phyloP scores from a whole-genome alignment of 371 early-diverging fungal genomes.

The Lichtheimia ornata region DNA sequence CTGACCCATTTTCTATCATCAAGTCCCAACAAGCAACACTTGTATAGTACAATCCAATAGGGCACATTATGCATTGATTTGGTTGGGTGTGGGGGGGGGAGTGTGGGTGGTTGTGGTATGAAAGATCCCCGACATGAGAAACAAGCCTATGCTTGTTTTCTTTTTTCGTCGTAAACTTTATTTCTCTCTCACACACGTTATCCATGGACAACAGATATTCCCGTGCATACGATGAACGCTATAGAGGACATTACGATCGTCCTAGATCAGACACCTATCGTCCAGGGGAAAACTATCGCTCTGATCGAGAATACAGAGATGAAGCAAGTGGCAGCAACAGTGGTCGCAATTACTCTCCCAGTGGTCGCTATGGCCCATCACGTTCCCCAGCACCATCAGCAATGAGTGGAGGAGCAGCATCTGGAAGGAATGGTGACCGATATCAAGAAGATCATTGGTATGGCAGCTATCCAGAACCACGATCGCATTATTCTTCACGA shows the following conservation, averaged over 20 bases:
- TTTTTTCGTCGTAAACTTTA: no score
- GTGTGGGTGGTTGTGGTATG: no score
- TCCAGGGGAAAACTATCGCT: slow-evolving; percentile 46
- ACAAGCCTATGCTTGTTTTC: no score
- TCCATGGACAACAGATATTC: slow-evolving; percentile 30
- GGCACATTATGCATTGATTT: no score
- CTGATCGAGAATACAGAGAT: slow-evolving; percentile 43
- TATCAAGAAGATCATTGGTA: slow-evolving; percentile 13
- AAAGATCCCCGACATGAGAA: slow-evolving; percentile 5
- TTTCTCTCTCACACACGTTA: slow-evolving; percentile 1
- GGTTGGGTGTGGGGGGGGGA: no score
- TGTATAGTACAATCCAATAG: no score
- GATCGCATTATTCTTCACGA: slow-evolving; percentile 17
- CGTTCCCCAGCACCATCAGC: slow-evolving; percentile 10
- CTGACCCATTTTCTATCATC: no score
- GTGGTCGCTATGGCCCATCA: slow-evolving; percentile 8
- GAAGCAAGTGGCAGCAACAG: slow-evolving; percentile 18
- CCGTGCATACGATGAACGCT: slow-evolving; percentile 48
- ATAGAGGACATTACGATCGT: slow-evolving; percentile 40
- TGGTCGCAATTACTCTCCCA: slow-evolving; percentile 12
- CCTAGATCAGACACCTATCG: slow-evolving; percentile 49
- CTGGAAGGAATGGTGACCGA: slow-evolving; percentile 7
- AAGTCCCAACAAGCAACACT: no score
- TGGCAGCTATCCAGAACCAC: slow-evolving; percentile 22
- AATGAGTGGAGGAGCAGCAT: background rate